These are phyloP conservation scores for Platanus orientalis DNA, from an alignment of 164 flowering plant genomes.

Conservation along the genomic window DNA sequence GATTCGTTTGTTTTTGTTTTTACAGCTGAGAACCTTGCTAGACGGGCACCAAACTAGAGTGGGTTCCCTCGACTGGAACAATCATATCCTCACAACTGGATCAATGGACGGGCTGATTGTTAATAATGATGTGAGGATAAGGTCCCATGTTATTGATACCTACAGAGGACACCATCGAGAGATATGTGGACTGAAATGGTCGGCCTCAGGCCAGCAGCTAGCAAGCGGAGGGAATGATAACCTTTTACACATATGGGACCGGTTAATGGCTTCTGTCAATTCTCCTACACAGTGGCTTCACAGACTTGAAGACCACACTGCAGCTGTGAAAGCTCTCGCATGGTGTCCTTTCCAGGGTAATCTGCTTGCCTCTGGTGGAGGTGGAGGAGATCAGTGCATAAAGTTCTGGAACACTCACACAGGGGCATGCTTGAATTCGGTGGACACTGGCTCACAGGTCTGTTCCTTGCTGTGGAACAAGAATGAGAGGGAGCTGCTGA, in stretches of 20 bases:
- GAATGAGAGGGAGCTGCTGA: constrained; percentile 53
- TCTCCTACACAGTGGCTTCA: constrained; percentile 52
- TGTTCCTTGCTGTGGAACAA: constrained; percentile 62
- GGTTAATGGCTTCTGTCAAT: constrained; percentile 35
- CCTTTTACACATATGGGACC: constrained; percentile 59
- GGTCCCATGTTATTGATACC: constrained; percentile 45
- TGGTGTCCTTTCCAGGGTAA: constrained; percentile 74
- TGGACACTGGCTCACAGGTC: constrained; percentile 66
- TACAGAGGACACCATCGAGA: constrained; percentile 58
- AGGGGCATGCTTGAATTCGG: constrained; percentile 58
- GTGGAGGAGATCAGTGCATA: constrained; percentile 54
- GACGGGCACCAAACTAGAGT: constrained; percentile 51
- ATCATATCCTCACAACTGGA: constrained; percentile 54
- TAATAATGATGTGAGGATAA: constrained; percentile 58
- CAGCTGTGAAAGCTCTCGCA: constrained; percentile 66
- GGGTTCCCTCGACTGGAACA: constrained; percentile 60
- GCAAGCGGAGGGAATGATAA: constrained; percentile 77
- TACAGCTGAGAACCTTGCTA: constrained; percentile 50
- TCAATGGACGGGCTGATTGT: constrained; percentile 51
- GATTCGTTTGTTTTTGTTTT: not conserved
- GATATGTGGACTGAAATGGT: constrained; percentile 69
- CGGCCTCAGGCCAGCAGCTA: constrained; percentile 54
- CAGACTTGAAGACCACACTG: constrained; percentile 58
- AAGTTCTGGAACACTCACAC: constrained; percentile 71
- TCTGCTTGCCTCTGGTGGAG: constrained; percentile 60